These are phyloP conservation scores for Parascedosporium putredinis DNA, from an alignment of 2,329 filamentous ascomycete genomes.

Conservation along the genomic window DNA sequence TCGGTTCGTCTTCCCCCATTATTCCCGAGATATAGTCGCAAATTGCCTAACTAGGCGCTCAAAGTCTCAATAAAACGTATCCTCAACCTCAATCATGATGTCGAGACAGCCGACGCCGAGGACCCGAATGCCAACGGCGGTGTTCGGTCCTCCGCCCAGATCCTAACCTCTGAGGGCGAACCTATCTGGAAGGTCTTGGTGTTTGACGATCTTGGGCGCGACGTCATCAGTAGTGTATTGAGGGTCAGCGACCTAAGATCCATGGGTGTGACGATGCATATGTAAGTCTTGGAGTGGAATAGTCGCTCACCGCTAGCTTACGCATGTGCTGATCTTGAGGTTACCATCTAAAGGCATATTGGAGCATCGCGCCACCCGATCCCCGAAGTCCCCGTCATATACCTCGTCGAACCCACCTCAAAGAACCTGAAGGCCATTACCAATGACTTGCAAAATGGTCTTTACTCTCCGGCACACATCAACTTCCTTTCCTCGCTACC, in stretches of 20 bases:
- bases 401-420: conserved; percentile 81
- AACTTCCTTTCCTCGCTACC: conserved; percentile 95
- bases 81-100: conserved; percentile 79
- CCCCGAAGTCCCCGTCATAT: conserved; percentile 91
- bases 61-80: conserved; percentile 88
- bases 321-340: conserved; percentile 1
- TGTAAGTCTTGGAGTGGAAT: conserved; percentile 43
- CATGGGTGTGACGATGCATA: conserved; percentile 93
- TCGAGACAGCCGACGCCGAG: conserved; percentile 47
- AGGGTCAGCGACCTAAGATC: conserved; percentile 85
- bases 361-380: conserved; percentile 64
- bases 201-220: conserved; percentile 81
- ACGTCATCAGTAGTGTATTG: conserved; percentile 94
- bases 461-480: conserved; percentile 90
- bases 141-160: conserved; percentile 55
- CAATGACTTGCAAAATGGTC: conserved; percentile 69
- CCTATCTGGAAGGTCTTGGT: conserved; percentile 97
- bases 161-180: conserved; percentile 77
- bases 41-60: background rate
- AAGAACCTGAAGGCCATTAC: conserved; percentile 77
- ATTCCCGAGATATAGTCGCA: no score
- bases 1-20: conserved; percentile 22
- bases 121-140: conserved; percentile 52
- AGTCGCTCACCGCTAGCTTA: no score
- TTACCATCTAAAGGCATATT: conserved; percentile 37